Evolutionary conservation across 495 filamentous ascomycete species (phyloP), one percentile per base, ranked within the genome.

Genomic region (Achaetomiella virescens): DNA sequence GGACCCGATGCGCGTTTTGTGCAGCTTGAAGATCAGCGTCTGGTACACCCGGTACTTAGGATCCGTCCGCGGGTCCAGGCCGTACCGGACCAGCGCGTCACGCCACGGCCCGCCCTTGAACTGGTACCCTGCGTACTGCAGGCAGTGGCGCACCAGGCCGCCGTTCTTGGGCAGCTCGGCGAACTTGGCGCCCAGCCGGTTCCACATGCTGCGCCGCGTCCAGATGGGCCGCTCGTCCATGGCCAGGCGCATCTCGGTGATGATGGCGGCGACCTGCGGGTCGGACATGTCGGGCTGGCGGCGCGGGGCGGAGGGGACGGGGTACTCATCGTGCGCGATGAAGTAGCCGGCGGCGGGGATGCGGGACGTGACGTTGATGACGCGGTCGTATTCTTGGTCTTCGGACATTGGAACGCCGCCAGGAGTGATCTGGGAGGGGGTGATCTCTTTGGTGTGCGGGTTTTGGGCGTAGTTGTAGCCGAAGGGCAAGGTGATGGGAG

Each of bases 101-200:
- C 89, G 81, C 86, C 89, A 98, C 0, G 93, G 93, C 1, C 93
- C 93, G 6, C 84, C 86, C 45, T 82, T 83, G 77, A 96, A 96
- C 71, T 87, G 84, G 71, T 96, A 98, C 8, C 85, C 91, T 1
- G 88, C 82, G 60, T 95, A 89, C 55, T 85, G 84, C 31, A 87
- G 70, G 44, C 85, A 81, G 56, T 82, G 70, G 63, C 84, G 82
- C 22, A 90, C 74, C 11, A 79, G 63, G 58, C 81, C 78, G 27
- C 68, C 70, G 49, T 64, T 70, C 49, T 69, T 69, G 36, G 66
- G 66, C 9, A 69, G 58, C 25, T 65, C 59, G 53, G 64, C 63
- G 25, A 74, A 73, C 44, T 70, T 72, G 27, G 78, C 74, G 7
- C 75, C 76, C 38, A 88, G 73, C 18, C 77, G 69, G 69, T 95